A percentile compares a stretch with the other conserved stretches of the same genome.
phyloP scores from a whole-genome alignment of 2,329 filamentous ascomycete genomes.

The Xylaria sp. region DNA sequence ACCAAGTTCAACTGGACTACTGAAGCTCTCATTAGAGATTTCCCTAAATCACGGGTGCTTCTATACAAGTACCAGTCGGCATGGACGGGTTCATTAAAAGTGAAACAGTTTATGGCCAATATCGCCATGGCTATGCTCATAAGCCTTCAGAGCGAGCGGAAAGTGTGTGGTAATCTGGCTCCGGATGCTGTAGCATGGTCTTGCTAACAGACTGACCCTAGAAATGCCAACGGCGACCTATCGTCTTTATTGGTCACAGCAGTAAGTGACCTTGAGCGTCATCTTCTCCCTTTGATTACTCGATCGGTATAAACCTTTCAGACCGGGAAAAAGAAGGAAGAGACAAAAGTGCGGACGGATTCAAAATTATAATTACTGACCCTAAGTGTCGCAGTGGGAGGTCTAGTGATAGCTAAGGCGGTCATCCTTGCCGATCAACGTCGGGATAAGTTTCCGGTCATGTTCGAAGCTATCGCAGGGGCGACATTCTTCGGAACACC shows the following conservation, averaged over 20 bases:
- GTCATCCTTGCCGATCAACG: conserved; percentile 51
- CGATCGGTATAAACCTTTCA: neutral
- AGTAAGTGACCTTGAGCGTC: conserved; percentile 37
- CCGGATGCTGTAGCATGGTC: neutral
- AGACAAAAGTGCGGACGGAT: neutral
- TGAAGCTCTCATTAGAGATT: conserved; percentile 54
- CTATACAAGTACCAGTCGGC: conserved; percentile 57
- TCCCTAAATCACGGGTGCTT: conserved; percentile 54
- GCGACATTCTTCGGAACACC: conserved; percentile 57
- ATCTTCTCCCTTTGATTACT: neutral
- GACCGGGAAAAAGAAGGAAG: no score
- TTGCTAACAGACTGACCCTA: conserved; percentile 33
- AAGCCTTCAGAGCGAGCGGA: conserved; percentile 51
- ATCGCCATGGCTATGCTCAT: conserved; percentile 53
- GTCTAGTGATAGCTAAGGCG: conserved; percentile 57
- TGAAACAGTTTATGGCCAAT: conserved; percentile 56
- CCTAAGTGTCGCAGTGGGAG: conserved; percentile 49
- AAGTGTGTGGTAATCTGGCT: conserved; percentile 43
- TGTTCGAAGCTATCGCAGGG: conserved; percentile 56
- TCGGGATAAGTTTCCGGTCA: conserved; percentile 51
- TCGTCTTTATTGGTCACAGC: conserved; percentile 57
- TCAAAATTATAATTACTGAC: conserved; percentile 7
- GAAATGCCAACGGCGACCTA: conserved; percentile 51
- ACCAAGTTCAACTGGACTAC: conserved; percentile 57
- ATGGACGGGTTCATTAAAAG: conserved; percentile 55